phyloP scores from a whole-genome alignment of 192 early-diverging fungal species.

The Coemansia sp. region DNA sequence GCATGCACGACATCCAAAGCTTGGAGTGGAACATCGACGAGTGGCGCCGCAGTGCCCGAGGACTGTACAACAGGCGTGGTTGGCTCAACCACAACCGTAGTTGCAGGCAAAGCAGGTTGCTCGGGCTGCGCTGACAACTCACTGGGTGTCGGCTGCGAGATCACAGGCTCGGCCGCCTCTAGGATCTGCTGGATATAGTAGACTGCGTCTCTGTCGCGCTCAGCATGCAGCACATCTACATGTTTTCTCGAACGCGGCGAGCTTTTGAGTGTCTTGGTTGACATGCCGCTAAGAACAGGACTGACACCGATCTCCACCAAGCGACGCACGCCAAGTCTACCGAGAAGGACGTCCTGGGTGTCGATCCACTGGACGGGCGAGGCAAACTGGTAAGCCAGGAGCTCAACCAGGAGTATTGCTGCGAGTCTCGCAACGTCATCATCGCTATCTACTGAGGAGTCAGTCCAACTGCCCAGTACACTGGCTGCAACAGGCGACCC shows the following conservation, averaged over 20 bases:
- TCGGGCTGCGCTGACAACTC: neutral
- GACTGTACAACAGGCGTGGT: neutral
- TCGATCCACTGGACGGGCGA: constrained; percentile 94
- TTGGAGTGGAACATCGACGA: constrained; percentile 74
- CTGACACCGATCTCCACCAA: constrained; percentile 86
- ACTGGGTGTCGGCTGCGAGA: no score
- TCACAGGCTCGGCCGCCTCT: neutral
- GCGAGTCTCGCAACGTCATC: constrained; percentile 73
- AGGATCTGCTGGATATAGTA: constrained; percentile 10
- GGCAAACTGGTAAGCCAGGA: constrained; percentile 92
- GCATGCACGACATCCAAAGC: constrained; percentile 78
- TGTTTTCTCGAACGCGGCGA: neutral
- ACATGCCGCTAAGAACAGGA: constrained; percentile 88
- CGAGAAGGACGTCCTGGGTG: constrained; percentile 86
- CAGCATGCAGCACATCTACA: constrained; percentile 15
- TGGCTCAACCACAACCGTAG: constrained; percentile 52
- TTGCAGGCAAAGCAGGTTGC: constrained; percentile 38
- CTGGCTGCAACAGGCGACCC: constrained; percentile 67
- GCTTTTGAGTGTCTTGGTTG: constrained; percentile 56
- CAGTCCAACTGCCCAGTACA: constrained; percentile 72
- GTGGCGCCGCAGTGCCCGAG: constrained; percentile 39
- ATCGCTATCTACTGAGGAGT: constrained; percentile 39
- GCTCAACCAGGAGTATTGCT: constrained; percentile 79
- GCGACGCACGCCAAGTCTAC: constrained; percentile 72
- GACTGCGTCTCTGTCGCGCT: constrained; percentile 15